Conservation (phyloP, 2,329 filamentous ascomycete species). For the Aspergillus neotritici region DNA sequence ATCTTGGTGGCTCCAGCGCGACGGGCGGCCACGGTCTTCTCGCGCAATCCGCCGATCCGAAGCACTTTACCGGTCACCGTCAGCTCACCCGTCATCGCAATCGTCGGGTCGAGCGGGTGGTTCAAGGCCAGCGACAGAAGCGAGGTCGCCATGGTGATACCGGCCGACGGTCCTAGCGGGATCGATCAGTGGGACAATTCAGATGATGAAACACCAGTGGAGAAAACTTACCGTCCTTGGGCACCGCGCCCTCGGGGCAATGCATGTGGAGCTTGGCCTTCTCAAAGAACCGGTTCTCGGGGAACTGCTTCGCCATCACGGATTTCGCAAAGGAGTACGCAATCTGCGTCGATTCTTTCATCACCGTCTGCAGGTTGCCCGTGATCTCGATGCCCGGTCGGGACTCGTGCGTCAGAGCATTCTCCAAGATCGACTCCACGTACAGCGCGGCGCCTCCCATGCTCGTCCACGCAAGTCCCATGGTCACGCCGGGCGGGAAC, state of each 20-base stretch:
- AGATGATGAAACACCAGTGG: slow-evolving; percentile 2
- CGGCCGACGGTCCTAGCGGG: slow-evolving; percentile 64
- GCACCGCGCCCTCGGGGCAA: slow-evolving; percentile 91
- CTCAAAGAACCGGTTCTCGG: slow-evolving; percentile 91
- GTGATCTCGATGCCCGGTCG: slow-evolving; percentile 81
- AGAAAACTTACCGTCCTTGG: slow-evolving; percentile 67
- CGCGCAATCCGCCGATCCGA: slow-evolving; percentile 84
- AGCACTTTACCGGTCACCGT: slow-evolving; percentile 96
- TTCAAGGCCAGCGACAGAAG: slow-evolving; percentile 80
- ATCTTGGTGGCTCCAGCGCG: slow-evolving; percentile 88
- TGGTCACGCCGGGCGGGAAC: slow-evolving; percentile 88
- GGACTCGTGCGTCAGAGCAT: slow-evolving; percentile 66
- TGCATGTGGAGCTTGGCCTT: slow-evolving; percentile 93
- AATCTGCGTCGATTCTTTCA: slow-evolving; percentile 95
- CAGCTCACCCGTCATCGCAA: slow-evolving; percentile 97
- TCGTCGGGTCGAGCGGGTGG: slow-evolving; percentile 69
- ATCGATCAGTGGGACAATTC: slow-evolving; percentile 9
- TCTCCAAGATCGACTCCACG: slow-evolving; percentile 92
- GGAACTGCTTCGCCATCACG: slow-evolving; percentile 75
- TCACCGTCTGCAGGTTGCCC: slow-evolving; percentile 89
- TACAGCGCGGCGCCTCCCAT: slow-evolving; percentile 96
- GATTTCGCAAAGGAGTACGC: slow-evolving; percentile 96
- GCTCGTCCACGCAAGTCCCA: slow-evolving; percentile 97
- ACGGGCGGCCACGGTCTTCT: slow-evolving; percentile 95
- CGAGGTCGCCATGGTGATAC: slow-evolving; percentile 97